Base-by-base conservation (phyloP, 2,329 filamentous ascomycete genomes). In the Aspergillus arachidicola region DNA sequence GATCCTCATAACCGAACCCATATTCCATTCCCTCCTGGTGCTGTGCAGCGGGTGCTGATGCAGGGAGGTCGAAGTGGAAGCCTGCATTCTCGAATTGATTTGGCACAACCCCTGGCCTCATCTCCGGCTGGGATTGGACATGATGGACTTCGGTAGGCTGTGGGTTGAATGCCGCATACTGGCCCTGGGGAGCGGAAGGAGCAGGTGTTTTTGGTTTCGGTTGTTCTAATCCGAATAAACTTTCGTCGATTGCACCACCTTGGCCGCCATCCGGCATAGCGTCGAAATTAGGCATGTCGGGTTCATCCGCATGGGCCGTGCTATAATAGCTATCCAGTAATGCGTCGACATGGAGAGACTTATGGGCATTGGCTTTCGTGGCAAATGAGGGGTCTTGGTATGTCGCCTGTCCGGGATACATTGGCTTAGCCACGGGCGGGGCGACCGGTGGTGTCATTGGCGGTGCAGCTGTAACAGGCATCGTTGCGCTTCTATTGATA, bases 1-100 rank as follows among this genome's bases (percentile, higher is more conserved):
- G 59, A 26, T 70, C 66, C 10, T 67, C 66, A 53, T 76, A 74
- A 7, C 68, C 65, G 16, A 70, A 68, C 4, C 41, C 67, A 57
- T 72, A 70, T 30, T 66, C 69, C 59, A 66, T 65, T 61, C 60
- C 62, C n/a, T 65, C 65, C 30, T 62, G 64, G 11, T 61, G 57
- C 21, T 67, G 62, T 16, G 65, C 64, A 38, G 58, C 43, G 36
- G 63, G 62, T 12, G 62, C 64, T 10, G 64, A 63, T 6, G 68
- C 62, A 11, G 86, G 88, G 84, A 94, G 90, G 71, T 93, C 91
- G 68, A 93, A 93, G 1, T 91, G 84, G 10, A 90, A 91, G 2
- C 87, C 83, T 69, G 91, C 75, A 65, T 79, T 74, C 54, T 78
- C 75, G 59, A 81, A 79, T 46, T 78, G 73, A 57, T 75, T 76